Percentiles rank a stretch among this genome's conserved stretches.
phyloP scores from a whole-genome alignment of 768 basidiomycete genomes.

The Rhizopogon vulgaris region DNA sequence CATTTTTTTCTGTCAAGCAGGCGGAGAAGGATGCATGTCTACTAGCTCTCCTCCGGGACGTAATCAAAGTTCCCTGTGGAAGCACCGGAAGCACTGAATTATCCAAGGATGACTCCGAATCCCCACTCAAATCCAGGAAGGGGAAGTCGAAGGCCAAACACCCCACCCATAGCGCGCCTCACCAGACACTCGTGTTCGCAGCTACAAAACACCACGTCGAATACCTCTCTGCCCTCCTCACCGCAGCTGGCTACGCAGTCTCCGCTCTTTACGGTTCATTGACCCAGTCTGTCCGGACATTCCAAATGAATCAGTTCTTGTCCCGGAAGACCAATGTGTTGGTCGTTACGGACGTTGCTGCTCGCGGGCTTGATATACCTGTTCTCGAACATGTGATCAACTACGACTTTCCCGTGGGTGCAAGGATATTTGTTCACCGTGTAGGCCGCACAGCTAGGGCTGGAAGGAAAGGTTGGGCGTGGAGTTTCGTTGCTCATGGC shows the following conservation, averaged over 20 bases:
- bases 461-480: constrained; percentile 92
- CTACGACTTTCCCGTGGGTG: constrained; percentile 95
- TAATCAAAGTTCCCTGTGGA: constrained; percentile 74
- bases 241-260: constrained; percentile 77
- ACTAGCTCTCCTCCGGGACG: constrained; percentile 75
- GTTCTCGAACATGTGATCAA: constrained; percentile 95
- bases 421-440: constrained; percentile 91
- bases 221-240: constrained; percentile 76
- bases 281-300: constrained; percentile 83
- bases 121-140: constrained; percentile 39
- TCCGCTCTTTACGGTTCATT: constrained; percentile 96
- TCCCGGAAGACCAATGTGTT: constrained; percentile 73
- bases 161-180: constrained; percentile 53
- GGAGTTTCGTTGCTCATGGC: constrained; percentile 82
- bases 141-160: constrained; percentile 43
- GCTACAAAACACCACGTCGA: constrained; percentile 99
- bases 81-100: constrained; percentile 24
- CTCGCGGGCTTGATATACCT: constrained; percentile 96
- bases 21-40: constrained; percentile 93
- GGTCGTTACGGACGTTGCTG: constrained; percentile 97
- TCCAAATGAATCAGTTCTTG: constrained; percentile 89
- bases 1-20: constrained; percentile 89
- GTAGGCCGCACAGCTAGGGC: constrained; percentile 96
- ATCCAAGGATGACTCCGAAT: constrained; percentile 21
- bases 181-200: constrained; percentile 92